Base-by-base conservation (phyloP, 2,329 filamentous ascomycete genomes). In the Stagonosporopsis chrysanthemi region DNA sequence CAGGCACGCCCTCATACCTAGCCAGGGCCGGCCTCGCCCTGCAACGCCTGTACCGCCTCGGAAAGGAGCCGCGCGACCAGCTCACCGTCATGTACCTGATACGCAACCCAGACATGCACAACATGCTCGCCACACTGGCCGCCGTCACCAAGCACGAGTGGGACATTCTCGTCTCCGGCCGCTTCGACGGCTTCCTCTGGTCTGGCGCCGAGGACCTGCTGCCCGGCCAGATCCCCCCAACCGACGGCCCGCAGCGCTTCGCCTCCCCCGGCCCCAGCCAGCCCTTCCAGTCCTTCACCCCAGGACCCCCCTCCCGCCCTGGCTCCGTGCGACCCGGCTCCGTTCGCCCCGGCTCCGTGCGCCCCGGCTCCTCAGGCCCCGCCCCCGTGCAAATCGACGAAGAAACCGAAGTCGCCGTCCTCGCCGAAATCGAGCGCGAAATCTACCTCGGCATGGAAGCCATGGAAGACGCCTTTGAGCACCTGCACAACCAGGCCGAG, bases 121-220 rank as follows among this genome's bases (percentile, higher is more conserved):
- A 95, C 69, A 87, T 97, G 29, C 86, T 98, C 3, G 88, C 91
- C 38, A 97, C 94, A 0, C 83, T 97, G 46, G 88, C 90, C 33
- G 91, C 93, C 49, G 95, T 98, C 66, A 95, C 90, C 71, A 86
- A 88, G 43, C 90, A 91, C n/a, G 94, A 98, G 76, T 98, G 94
- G 94, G 94, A 97, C 61, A 96, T 98, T 52, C 83, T 98, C 12
- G 91, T 90, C 4, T 97, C 94, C 0, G 94, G 94, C 26, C 90
- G 94, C 26, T 98, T 98, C 68, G 93, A 97, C 71, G 94, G 94
- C 4, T 98, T 98, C 78, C 83, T 97, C 19, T 96, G 94, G 87
- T 96, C 92, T 41, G 94, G 94, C 22, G 92, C 91, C 6, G 93
- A 97, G 63, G 81, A 84, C 43, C 64, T 77, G 14, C 36, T 58